Evolutionary conservation across 768 basidiomycete species (phyloP).

Genomic region (Hypholoma sublateritium): DNA sequence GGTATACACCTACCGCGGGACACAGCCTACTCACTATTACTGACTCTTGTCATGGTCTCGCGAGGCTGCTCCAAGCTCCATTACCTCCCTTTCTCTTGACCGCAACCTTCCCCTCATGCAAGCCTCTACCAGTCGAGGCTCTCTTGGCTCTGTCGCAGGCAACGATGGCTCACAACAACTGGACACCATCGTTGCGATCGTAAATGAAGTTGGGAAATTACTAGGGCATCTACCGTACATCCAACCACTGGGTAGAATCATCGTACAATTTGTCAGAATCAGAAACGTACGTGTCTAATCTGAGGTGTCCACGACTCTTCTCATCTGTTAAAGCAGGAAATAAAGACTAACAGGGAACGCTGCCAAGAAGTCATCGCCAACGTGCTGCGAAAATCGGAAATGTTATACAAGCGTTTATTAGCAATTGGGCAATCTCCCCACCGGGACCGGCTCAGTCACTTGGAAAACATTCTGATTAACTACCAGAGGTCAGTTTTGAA

Average conservation of each 20-base stretch:
- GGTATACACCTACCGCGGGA: not conserved
- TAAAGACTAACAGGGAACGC: not conserved
- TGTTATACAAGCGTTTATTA: not conserved
- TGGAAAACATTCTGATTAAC: not conserved
- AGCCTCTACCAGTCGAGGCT: not conserved
- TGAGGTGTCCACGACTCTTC: not conserved
- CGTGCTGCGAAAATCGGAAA: slow-evolving; percentile 1
- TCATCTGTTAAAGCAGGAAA: not conserved
- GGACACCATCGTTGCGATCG: not conserved
- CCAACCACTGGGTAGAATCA: not conserved
- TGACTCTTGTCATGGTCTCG: not conserved
- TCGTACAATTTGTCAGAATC: not conserved
- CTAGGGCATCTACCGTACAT: slow-evolving; percentile 2
- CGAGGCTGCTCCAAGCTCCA: not conserved
- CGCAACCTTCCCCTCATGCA: not conserved
- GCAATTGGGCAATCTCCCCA: not conserved
- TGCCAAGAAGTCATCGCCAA: slow-evolving; percentile 6
- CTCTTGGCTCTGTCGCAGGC: too few species aligned
- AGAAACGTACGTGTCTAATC: not conserved
- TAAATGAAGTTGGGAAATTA: not conserved
- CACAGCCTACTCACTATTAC: not conserved
- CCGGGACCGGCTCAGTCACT: not conserved
- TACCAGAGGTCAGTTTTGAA: not conserved
- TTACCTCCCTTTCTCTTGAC: not conserved
- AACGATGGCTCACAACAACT: too few species aligned